phyloP scores from a whole-genome alignment of 305 asterid species.

The Fraxinus greggii region DNA sequence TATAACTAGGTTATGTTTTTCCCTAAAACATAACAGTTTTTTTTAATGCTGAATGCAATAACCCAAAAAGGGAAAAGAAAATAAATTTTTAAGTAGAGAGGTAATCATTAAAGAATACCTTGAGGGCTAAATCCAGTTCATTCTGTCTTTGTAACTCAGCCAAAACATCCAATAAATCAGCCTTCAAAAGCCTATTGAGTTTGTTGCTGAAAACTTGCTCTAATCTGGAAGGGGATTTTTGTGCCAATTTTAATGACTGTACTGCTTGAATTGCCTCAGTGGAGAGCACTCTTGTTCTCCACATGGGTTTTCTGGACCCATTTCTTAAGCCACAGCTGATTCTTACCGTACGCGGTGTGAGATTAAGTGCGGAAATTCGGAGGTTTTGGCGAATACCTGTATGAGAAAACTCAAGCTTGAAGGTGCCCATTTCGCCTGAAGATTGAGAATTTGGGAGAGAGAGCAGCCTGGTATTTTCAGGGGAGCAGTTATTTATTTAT shows the following conservation, averaged over 20 bases:
- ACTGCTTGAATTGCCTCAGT: slow-evolving; percentile 73
- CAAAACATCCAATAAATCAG: slow-evolving; percentile 59
- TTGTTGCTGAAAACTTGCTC: slow-evolving; percentile 42
- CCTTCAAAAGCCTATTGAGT: slow-evolving; percentile 64
- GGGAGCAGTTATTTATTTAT: too few species aligned
- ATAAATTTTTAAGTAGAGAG: not conserved
- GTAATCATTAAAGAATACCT: slow-evolving; percentile 30
- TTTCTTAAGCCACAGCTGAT: slow-evolving; percentile 59
- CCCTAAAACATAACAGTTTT: not conserved
- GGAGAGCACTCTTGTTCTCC: slow-evolving; percentile 68
- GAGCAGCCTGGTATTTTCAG: not conserved
- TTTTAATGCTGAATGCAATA: not conserved
- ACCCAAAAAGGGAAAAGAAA: not conserved
- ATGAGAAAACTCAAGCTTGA: slow-evolving; percentile 27
- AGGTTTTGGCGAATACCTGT: slow-evolving; percentile 24
- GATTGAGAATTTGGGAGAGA: not conserved
- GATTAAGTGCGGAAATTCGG: slow-evolving; percentile 18
- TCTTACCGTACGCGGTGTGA: slow-evolving; percentile 14
- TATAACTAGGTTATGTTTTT: not conserved
- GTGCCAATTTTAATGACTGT: slow-evolving; percentile 66
- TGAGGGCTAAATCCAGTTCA: slow-evolving; percentile 54
- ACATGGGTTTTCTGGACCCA: slow-evolving; percentile 63
- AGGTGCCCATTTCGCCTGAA: slow-evolving; percentile 15
- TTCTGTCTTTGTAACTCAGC: slow-evolving; percentile 72
- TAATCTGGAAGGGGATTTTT: slow-evolving; percentile 41